Percentiles rank a stretch among this genome's conserved stretches.
Evolutionary conservation across 2,329 filamentous ascomycete genomes (phyloP).

Genomic region (Ilyonectria mors-panacis): DNA sequence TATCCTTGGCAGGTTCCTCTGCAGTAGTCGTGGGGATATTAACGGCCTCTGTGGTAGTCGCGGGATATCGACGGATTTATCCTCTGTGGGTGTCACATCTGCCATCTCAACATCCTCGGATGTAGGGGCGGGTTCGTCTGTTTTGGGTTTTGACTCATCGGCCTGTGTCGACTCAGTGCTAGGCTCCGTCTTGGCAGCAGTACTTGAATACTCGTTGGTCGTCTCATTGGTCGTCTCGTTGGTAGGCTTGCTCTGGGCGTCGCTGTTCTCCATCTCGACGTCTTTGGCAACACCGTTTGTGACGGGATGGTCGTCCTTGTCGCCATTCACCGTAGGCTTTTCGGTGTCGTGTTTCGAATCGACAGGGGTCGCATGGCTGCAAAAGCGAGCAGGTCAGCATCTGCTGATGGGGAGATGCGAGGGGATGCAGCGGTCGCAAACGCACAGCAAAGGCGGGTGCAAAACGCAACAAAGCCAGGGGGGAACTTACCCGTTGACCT

Average conservation of each 20-base stretch:
- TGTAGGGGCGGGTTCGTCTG: constrained; percentile 3
- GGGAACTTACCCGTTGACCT: constrained; percentile 57
- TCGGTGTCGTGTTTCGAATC: constrained; percentile 40
- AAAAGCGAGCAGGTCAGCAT: constrained; percentile 45
- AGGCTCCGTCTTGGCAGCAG: constrained; percentile 36
- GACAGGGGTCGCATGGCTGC: constrained; percentile 49
- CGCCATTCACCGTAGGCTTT: constrained; percentile 46
- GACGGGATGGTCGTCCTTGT: constrained; percentile 35
- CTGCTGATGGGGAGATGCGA: constrained; percentile 25
- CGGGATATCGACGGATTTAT: constrained; percentile 18
- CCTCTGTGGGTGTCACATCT: constrained; percentile 31
- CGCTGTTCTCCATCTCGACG: constrained; percentile 40
- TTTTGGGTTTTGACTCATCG: constrained; percentile 14
- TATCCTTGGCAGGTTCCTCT: constrained; percentile 43
- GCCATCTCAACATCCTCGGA: constrained; percentile 48
- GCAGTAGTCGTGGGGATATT: constrained; percentile 28
- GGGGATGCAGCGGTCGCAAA: constrained; percentile 17
- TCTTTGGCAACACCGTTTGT: constrained; percentile 48
- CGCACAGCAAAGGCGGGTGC: constrained; percentile 33
- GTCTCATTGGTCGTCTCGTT: constrained; percentile 20
- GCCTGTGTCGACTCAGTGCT: constrained; percentile 22
- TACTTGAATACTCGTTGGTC: constrained; percentile 28
- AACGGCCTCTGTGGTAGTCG: constrained; percentile 29
- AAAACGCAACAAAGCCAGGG: constrained; percentile 23
- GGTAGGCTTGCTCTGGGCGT: constrained; percentile 32